phyloP scores from a whole-genome alignment of 441 rosid genomes.

The Adansonia rubrostipa region DNA sequence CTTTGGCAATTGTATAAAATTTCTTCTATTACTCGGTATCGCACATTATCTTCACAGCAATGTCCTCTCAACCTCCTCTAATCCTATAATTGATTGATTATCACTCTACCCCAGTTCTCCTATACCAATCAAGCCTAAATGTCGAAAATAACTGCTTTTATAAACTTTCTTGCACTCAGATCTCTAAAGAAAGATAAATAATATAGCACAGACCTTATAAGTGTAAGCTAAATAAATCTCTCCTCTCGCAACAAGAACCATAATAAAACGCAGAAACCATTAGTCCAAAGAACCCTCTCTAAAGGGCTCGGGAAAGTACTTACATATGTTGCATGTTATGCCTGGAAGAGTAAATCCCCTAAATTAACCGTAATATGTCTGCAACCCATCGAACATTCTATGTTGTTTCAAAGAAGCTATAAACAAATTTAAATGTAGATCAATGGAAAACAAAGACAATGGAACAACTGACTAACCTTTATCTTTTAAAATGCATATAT shows the following conservation, averaged over 20 bases:
- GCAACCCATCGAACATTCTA: not conserved
- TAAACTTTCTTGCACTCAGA: not conserved
- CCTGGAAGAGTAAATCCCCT: not conserved
- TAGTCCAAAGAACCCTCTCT: not conserved
- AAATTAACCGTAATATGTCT: slow-evolving; percentile 5
- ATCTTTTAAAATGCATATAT: not conserved
- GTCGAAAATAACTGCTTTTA: not conserved
- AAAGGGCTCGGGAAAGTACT: not conserved
- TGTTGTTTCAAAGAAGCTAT: not conserved
- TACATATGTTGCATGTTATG: slow-evolving; percentile 4
- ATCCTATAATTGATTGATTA: not conserved
- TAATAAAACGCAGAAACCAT: not conserved
- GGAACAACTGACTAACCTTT: not conserved
- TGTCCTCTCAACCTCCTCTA: not conserved
- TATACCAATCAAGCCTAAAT: not conserved
- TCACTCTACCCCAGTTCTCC: not conserved
- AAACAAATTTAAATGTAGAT: not conserved
- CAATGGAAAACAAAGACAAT: not conserved
- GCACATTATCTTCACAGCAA: not conserved
- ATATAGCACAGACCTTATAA: not conserved
- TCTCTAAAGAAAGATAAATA: slow-evolving; percentile 6
- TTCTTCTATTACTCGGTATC: not conserved
- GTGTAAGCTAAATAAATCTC: not conserved
- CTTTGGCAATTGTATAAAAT: not conserved
- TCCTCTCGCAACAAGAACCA: not conserved